Evolutionary conservation across 2,329 filamentous ascomycete species (phyloP).

Genomic region (Microcera coccophila): DNA sequence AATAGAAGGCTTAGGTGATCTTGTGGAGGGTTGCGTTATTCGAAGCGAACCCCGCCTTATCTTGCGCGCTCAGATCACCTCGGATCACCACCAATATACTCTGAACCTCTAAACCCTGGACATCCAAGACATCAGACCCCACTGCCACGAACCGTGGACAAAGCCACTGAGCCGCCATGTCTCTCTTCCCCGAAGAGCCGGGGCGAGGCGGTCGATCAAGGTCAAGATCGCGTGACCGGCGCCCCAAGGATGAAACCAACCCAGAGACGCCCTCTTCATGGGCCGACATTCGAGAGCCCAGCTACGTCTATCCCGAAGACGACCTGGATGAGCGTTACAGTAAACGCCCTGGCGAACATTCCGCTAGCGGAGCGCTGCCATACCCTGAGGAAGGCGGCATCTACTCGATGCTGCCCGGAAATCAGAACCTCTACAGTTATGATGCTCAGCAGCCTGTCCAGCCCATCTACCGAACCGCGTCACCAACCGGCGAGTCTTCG

Average conservation of each 20-base stretch:
- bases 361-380: slow-evolving; percentile 32
- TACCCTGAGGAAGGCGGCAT: slow-evolving; percentile 39
- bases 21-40: not conserved
- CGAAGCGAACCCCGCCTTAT: not conserved
- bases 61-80: too few species aligned
- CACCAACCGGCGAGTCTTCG: slow-evolving; percentile 34
- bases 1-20: not conserved
- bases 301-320: slow-evolving; percentile 41
- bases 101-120: not conserved
- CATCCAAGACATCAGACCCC: not conserved
- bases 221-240: slow-evolving; percentile 41
- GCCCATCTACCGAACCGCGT: slow-evolving; percentile 33
- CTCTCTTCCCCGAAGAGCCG: slow-evolving; percentile 46
- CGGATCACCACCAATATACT: not conserved
- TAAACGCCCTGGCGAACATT: slow-evolving; percentile 27
- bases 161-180: slow-evolving; percentile 44
- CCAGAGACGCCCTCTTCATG: slow-evolving; percentile 29
- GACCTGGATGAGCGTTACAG: slow-evolving; percentile 38
- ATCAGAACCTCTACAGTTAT: slow-evolving; percentile 38
- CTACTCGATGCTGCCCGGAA: slow-evolving; percentile 37
- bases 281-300: slow-evolving; percentile 42
- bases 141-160: not conserved
- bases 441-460: slow-evolving; percentile 28
- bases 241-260: slow-evolving; percentile 29
- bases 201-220: slow-evolving; percentile 45